Percentiles rank a stretch among this genome's conserved stretches.
phyloP scores from a whole-genome alignment of 2,329 filamentous ascomycete species.

The Venturia nashicola region DNA sequence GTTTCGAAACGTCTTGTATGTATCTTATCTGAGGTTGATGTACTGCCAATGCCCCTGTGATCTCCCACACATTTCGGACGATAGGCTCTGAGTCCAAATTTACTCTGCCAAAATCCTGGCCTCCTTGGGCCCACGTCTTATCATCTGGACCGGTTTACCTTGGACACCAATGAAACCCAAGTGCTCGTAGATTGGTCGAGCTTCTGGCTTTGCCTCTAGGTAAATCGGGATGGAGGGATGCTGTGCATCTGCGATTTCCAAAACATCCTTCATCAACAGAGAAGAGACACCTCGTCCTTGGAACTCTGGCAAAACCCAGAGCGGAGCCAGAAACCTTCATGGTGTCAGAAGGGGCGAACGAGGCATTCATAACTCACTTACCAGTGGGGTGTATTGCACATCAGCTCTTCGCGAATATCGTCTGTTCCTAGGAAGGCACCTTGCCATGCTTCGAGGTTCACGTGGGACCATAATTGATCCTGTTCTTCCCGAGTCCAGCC shows the following conservation, averaged over 20 bases:
- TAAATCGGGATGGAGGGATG: background rate
- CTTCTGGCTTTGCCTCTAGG: background rate
- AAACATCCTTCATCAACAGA: background rate
- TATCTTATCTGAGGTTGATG: background rate
- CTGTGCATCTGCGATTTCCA: slow-evolving; percentile 2
- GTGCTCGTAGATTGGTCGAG: slow-evolving; percentile 3
- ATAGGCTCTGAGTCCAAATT: background rate
- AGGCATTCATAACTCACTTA: background rate
- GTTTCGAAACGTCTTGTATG: background rate
- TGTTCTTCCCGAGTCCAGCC: slow-evolving; percentile 1
- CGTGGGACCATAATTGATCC: background rate
- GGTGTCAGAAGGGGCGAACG: background rate
- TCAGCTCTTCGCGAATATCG: background rate
- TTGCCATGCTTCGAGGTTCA: slow-evolving; percentile 4
- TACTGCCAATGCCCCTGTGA: background rate
- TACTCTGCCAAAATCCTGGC: background rate
- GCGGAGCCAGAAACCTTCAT: slow-evolving; percentile 2
- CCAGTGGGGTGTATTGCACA: slow-evolving; percentile 1
- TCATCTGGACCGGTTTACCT: slow-evolving; percentile 1
- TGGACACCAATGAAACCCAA: slow-evolving; percentile 1
- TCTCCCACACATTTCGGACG: background rate
- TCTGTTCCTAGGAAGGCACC: background rate
- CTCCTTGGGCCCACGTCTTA: background rate
- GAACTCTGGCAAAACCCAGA: slow-evolving; percentile 7
- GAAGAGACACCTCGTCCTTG: background rate